A percentile compares a stretch with the other conserved stretches of the same genome.
Conservation (phyloP, 75 land plant species). For the Pinus taeda region DNA sequence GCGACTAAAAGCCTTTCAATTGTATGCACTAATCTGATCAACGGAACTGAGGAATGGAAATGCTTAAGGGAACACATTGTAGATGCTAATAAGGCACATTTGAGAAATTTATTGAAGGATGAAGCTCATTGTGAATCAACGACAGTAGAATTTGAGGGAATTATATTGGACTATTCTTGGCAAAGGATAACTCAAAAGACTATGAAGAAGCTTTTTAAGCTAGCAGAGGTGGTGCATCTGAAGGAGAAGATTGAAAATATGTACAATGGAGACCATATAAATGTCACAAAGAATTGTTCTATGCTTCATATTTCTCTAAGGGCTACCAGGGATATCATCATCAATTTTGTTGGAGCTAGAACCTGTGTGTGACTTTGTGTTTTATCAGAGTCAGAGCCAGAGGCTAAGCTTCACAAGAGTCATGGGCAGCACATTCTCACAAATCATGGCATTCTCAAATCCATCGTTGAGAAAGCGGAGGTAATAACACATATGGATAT, state of each 20-base stretch:
- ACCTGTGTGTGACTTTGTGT: too few relatives aligned
- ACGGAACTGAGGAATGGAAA: constrained; percentile 44
- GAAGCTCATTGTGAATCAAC: constrained; percentile 65
- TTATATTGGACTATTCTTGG: constrained; percentile 77
- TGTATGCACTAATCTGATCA: constrained; percentile 35
- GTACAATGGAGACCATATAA: too few relatives aligned
- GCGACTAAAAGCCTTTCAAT: constrained; percentile 16
- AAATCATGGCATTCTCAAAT: too few relatives aligned
- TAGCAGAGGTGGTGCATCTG: constrained; percentile 74
- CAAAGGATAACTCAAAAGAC: constrained; percentile 63
- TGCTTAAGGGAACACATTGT: constrained; percentile 61
- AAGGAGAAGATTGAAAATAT: constrained; percentile 27
- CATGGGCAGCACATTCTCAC: too few relatives aligned
- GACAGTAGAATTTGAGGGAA: constrained; percentile 74
- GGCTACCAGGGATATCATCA: constrained; percentile 62
- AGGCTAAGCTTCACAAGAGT: too few relatives aligned
- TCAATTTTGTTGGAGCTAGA: constrained; percentile 24
- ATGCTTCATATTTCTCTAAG: constrained; percentile 92
- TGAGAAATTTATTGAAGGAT: constrained; percentile 71
- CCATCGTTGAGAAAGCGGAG: too few relatives aligned
- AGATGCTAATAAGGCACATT: constrained; percentile 62
- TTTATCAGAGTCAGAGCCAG: too few relatives aligned
- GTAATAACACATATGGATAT: too few relatives aligned
- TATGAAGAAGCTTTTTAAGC: constrained; percentile 53
- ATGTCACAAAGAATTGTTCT: constrained; percentile 70